phyloP scores from a whole-genome alignment of 345 rosid genomes.

The Brassica cretica region DNA sequence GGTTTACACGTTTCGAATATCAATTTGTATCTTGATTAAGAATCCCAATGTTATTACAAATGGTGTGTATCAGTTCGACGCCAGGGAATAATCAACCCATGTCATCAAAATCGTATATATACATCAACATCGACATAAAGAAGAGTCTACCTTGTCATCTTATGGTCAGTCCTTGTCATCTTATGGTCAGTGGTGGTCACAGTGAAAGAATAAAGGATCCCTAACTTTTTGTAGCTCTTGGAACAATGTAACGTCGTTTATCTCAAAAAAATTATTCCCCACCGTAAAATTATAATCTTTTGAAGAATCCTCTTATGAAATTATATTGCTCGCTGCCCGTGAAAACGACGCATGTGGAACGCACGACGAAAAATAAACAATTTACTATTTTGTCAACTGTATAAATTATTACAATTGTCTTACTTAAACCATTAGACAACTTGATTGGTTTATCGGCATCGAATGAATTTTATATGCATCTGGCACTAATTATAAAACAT shows the following conservation, averaged over 20 bases:
- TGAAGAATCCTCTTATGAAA: conserved; percentile 4
- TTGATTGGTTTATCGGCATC: background rate
- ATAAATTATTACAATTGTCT: background rate
- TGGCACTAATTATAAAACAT: background rate
- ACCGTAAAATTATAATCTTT: background rate
- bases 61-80: background rate
- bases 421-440: background rate
- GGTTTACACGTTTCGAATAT: background rate
- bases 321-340: background rate
- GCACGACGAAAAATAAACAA: background rate
- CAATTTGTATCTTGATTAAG: background rate
- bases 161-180: conserved; percentile 5
- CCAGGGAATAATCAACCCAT: background rate
- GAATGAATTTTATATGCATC: background rate
- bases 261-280: background rate
- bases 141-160: conserved; percentile 14
- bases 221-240: conserved; percentile 22
- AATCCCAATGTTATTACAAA: background rate
- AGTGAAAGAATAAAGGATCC: conserved; percentile 20
- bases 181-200: conserved; percentile 20
- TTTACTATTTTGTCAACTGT: conserved; percentile 9
- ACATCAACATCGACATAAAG: conserved; percentile 22
- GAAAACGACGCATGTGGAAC: conserved; percentile 17
- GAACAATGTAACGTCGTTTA: conserved; percentile 26
- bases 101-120: conserved; percentile 25